Evolutionary conservation across 2,329 filamentous ascomycete genomes (phyloP).

Genomic region (Trematosphaeria pertusa): DNA sequence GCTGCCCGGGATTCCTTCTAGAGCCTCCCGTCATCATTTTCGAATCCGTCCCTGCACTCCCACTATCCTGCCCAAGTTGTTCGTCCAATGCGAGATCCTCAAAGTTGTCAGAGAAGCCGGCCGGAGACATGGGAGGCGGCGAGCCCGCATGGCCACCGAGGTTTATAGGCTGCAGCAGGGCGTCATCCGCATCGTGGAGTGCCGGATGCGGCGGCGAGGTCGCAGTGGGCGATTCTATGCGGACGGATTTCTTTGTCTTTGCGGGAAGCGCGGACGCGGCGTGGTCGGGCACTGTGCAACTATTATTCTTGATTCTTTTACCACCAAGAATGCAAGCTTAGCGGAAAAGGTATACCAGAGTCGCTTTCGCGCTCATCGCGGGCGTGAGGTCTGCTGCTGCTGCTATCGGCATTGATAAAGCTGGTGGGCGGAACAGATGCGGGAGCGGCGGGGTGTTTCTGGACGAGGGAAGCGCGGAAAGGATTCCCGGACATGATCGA

Average conservation of each 20-base stretch:
- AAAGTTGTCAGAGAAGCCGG: slow-evolving; percentile 28
- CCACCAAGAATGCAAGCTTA: slow-evolving; percentile 20
- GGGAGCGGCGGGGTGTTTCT: slow-evolving; percentile 25
- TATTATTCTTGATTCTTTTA: slow-evolving; percentile 42
- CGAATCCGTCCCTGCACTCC: slow-evolving; percentile 36
- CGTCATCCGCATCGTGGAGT: slow-evolving; percentile 28
- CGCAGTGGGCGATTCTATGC: slow-evolving; percentile 54
- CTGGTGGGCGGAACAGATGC: slow-evolving; percentile 32
- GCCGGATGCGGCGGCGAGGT: slow-evolving; percentile 45
- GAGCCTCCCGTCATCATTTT: slow-evolving; percentile 33
- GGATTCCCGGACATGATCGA: slow-evolving; percentile 50
- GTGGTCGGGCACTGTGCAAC: slow-evolving; percentile 38
- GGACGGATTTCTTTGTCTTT: slow-evolving; percentile 67
- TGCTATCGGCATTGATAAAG: slow-evolving; percentile 34
- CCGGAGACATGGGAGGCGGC: slow-evolving; percentile 20
- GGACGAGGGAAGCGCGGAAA: slow-evolving; percentile 45
- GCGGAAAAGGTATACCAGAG: slow-evolving; percentile 36
- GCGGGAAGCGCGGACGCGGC: slow-evolving; percentile 26
- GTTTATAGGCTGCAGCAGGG: slow-evolving; percentile 23
- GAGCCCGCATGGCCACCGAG: slow-evolving; percentile 24
- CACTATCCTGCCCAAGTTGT: slow-evolving; percentile 22
- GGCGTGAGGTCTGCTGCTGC: slow-evolving; percentile 28
- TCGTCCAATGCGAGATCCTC: slow-evolving; percentile 18
- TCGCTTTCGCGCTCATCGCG: slow-evolving; percentile 26
- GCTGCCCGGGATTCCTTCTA: slow-evolving; percentile 21